A percentile compares a stretch with the other conserved stretches of the same genome.
These are phyloP conservation scores for Xylaria sp. DNA, from an alignment of 2,329 filamentous ascomycete genomes.

Conservation along the genomic window DNA sequence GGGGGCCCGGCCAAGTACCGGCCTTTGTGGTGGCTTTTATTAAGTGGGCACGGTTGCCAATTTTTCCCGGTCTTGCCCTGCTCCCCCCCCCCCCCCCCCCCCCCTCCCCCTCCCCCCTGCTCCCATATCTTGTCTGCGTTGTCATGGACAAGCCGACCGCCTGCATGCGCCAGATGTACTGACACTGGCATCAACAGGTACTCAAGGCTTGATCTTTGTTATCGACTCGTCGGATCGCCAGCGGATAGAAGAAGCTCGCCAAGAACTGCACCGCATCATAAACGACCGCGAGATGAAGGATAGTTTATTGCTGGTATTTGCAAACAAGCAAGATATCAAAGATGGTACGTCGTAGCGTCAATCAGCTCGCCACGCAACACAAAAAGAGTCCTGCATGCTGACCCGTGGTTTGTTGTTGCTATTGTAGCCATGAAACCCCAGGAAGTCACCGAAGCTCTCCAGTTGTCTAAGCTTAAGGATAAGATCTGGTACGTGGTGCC, in stretches of 20 bases:
- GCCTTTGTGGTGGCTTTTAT: too few species aligned
- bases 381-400: slow-evolving; percentile 19
- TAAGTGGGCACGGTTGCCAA: too few species aligned
- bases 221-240: slow-evolving; percentile 93
- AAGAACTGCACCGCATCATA: slow-evolving; percentile 96
- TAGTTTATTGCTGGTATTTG: slow-evolving; percentile 91
- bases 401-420: slow-evolving; percentile 25
- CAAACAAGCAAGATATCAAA: slow-evolving; percentile 97
- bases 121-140: not conserved
- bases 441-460: slow-evolving; percentile 80
- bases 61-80: too few species aligned
- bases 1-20: too few species aligned
- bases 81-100: too few species aligned
- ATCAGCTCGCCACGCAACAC: not conserved
- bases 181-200: slow-evolving; percentile 66
- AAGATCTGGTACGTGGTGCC: slow-evolving; percentile 88
- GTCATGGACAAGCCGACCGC: not conserved
- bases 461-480: slow-evolving; percentile 81
- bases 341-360: slow-evolving; percentile 64
- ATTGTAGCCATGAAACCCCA: slow-evolving; percentile 81
- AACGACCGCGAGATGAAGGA: slow-evolving; percentile 99
- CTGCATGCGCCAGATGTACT: slow-evolving; percentile 7
- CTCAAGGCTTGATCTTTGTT: slow-evolving; percentile 98
- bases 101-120: not conserved
- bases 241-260: slow-evolving; percentile 90